Conservation (phyloP, 805 yeast genomes). For the Spathaspora girioi region DNA sequence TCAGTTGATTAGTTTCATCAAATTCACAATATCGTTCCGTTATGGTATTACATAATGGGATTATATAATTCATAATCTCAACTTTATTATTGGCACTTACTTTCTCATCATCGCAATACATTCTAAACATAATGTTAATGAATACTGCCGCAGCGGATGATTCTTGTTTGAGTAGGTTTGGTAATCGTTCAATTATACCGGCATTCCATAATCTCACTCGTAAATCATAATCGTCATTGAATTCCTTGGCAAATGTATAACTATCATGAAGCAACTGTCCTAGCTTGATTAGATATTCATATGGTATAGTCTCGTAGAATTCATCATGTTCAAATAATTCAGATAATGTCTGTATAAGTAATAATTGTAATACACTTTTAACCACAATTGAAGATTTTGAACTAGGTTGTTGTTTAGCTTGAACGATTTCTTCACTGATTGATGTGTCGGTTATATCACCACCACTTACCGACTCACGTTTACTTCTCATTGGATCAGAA, state of each 20-base stretch:
- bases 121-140: conserved; percentile 72
- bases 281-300: conserved; percentile 55
- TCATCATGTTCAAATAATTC: conserved; percentile 71
- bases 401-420: conserved; percentile 28
- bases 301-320: conserved; percentile 70
- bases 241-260: conserved; percentile 78
- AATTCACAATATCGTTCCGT: conserved; percentile 66
- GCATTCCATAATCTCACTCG: conserved; percentile 88
- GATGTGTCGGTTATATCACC: conserved; percentile 7
- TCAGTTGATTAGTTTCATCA: conserved; percentile 73
- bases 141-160: conserved; percentile 85
- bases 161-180: conserved; percentile 89
- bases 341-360: conserved; percentile 81
- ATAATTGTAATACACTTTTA: conserved; percentile 84
- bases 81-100: conserved; percentile 44
- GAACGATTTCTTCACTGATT: conserved; percentile 21
- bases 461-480: conserved; percentile 5
- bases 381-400: conserved; percentile 78
- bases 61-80: conserved; percentile 48
- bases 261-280: conserved; percentile 61
- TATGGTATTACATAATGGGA: conserved; percentile 68
- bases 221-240: conserved; percentile 84
- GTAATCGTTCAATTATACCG: conserved; percentile 87
- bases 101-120: conserved; percentile 66
- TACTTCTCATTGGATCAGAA: conserved; percentile 44